Evolutionary conservation across 352 stramenopile species (phyloP).

Genomic region (Pythium scleroteichum): DNA sequence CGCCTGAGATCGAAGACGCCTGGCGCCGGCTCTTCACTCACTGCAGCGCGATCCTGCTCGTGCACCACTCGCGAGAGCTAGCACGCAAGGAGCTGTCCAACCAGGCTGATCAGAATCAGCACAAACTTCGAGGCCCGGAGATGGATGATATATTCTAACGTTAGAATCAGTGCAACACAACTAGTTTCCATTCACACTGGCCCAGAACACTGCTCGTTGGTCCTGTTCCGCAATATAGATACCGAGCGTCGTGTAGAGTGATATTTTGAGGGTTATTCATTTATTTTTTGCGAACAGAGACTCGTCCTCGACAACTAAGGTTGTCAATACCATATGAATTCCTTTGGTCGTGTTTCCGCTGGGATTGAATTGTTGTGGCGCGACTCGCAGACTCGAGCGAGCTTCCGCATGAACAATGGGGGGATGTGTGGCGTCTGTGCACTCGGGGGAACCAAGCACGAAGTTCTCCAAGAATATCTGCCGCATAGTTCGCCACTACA

Average conservation of each 20-base stretch:
- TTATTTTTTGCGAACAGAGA: neutral
- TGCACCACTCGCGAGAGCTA: slow-evolving; percentile 34
- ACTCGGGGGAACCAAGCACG: slow-evolving; percentile 4
- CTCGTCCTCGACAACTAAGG: neutral
- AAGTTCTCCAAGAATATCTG: slow-evolving; percentile 55
- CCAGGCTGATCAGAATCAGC: slow-evolving; percentile 13
- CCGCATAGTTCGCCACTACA: slow-evolving; percentile 54
- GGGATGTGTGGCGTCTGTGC: slow-evolving; percentile 30
- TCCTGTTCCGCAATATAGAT: too few species aligned
- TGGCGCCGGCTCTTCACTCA: slow-evolving; percentile 49
- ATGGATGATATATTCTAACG: slow-evolving; percentile 8
- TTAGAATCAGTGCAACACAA: too few species aligned
- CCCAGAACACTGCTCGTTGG: too few species aligned
- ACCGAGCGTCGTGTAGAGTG: too few species aligned
- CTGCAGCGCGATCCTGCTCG: slow-evolving; percentile 46
- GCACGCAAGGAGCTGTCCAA: slow-evolving; percentile 2
- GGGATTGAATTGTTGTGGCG: too few species aligned
- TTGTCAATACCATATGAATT: neutral
- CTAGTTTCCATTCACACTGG: too few species aligned
- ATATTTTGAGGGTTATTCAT: neutral
- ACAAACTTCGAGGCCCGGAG: slow-evolving; percentile 1
- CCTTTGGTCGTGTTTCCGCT: neutral
- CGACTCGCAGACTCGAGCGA: too few species aligned
- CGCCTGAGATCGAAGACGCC: slow-evolving; percentile 42
- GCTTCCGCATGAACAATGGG: slow-evolving; percentile 1